phyloP scores from a whole-genome alignment of 345 rosid genomes.

The Aegle marmelos region DNA sequence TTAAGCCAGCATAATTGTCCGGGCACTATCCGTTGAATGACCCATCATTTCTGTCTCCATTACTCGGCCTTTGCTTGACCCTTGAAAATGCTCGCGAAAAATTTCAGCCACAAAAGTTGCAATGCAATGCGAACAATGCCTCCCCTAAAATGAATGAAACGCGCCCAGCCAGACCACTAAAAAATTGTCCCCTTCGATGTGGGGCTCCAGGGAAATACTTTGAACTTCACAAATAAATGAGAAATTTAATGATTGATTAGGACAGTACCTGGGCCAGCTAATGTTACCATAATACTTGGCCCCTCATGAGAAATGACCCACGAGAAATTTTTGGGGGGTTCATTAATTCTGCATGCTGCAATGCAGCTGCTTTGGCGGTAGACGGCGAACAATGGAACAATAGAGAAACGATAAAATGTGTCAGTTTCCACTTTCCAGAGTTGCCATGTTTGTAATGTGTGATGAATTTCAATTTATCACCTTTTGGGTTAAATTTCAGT shows the following conservation, averaged over 20 bases:
- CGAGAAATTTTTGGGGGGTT: background rate
- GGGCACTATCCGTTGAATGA: background rate
- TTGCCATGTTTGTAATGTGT: background rate
- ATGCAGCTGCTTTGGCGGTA: background rate
- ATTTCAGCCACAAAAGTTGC: conserved; percentile 8
- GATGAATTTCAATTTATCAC: background rate
- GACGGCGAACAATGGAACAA: background rate
- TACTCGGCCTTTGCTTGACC: background rate
- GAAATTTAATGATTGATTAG: background rate
- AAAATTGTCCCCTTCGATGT: background rate
- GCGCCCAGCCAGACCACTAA: background rate
- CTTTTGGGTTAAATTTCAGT: too few relatives aligned
- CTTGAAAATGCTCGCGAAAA: background rate
- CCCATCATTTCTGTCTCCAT: background rate
- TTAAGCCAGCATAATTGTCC: background rate
- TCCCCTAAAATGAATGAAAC: background rate
- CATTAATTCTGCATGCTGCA: background rate
- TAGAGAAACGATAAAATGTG: too few relatives aligned
- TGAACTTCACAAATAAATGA: background rate
- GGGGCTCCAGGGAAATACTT: background rate
- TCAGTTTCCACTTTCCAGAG: background rate
- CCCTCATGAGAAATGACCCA: background rate
- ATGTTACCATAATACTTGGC: background rate
- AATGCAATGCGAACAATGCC: background rate
- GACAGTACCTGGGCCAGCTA: background rate